phyloP scores from a whole-genome alignment of 345 rosid genomes.

The Sisymbrium irio region DNA sequence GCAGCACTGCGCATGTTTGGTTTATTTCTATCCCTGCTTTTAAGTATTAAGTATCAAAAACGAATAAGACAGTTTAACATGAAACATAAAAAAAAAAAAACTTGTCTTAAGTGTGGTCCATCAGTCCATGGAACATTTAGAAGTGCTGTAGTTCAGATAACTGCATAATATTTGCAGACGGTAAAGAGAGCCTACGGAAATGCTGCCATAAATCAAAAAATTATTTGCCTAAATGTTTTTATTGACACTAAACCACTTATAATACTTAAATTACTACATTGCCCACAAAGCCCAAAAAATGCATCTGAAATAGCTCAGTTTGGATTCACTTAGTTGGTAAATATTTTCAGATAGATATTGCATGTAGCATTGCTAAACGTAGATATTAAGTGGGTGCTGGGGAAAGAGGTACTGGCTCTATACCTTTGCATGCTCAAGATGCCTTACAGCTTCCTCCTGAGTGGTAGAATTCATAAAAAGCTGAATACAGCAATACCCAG shows the following conservation, averaged over 20 bases:
- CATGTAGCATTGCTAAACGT: conserved; percentile 1
- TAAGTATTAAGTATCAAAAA: neutral
- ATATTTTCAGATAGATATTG: neutral
- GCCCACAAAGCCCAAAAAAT: neutral
- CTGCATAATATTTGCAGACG: neutral
- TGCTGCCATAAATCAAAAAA: neutral
- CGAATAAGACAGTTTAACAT: neutral
- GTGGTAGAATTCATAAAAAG: conserved; percentile 84
- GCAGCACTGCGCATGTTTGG: neutral
- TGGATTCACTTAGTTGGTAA: neutral
- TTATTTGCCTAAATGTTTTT: neutral
- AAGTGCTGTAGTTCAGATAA: neutral
- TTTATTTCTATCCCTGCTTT: neutral
- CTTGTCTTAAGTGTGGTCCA: neutral
- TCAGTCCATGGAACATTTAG: neutral
- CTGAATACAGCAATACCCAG: conserved; percentile 95
- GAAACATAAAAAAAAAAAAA: neutral
- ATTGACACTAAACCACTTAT: neutral
- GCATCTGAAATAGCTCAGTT: conserved; percentile 7
- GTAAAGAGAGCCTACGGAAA: neutral
- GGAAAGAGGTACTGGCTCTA: conserved; percentile 13
- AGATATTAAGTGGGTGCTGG: conserved; percentile 17
- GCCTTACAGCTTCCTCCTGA: conserved; percentile 88
- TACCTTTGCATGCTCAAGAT: conserved; percentile 92
- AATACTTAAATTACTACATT: neutral